Conservation (phyloP, 2,329 filamentous ascomycete genomes). For the Botryotinia narcissicola region DNA sequence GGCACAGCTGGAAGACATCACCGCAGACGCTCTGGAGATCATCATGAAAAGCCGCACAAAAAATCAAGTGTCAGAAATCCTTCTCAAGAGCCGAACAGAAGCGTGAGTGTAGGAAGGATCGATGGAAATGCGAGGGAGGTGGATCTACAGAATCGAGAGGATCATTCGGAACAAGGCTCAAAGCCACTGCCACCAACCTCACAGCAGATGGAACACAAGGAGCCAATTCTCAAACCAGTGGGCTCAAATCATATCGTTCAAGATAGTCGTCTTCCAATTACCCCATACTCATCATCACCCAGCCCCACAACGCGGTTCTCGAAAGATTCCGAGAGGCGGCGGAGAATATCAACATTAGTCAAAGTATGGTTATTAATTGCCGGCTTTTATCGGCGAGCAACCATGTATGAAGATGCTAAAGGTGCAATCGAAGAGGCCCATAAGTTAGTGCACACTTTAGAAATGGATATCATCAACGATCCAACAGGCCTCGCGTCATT, state of each 20-base stretch:
- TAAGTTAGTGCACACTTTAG: slow-evolving; percentile 69
- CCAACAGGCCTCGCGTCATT: slow-evolving; percentile 61
- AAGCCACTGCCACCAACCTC: slow-evolving; percentile 30
- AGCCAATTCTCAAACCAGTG: slow-evolving; percentile 26
- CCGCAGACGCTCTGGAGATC: slow-evolving; percentile 22
- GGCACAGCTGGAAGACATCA: slow-evolving; percentile 42
- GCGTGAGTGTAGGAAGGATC: slow-evolving; percentile 46
- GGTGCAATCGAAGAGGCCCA: slow-evolving; percentile 79
- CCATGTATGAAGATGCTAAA: slow-evolving; percentile 74
- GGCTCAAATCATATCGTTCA: slow-evolving; percentile 23
- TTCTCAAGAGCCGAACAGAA: slow-evolving; percentile 46
- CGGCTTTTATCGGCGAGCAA: slow-evolving; percentile 80
- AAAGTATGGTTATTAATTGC: slow-evolving; percentile 90
- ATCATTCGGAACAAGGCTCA: slow-evolving; percentile 21
- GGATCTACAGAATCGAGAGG: slow-evolving; percentile 39
- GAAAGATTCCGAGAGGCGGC: slow-evolving; percentile 51
- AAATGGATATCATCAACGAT: slow-evolving; percentile 62
- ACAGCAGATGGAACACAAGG: slow-evolving; percentile 34
- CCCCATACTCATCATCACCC: slow-evolving; percentile 26
- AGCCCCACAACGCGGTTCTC: slow-evolving; percentile 46
- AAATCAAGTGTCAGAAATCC: slow-evolving; percentile 40
- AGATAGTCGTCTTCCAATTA: slow-evolving; percentile 27
- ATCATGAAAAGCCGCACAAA: slow-evolving; percentile 40
- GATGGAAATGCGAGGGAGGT: slow-evolving; percentile 38
- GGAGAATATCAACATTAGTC: slow-evolving; percentile 57